These are phyloP conservation scores for Stachybotrys elegans DNA, from an alignment of 2,329 filamentous ascomycete genomes.

Conservation along the genomic window DNA sequence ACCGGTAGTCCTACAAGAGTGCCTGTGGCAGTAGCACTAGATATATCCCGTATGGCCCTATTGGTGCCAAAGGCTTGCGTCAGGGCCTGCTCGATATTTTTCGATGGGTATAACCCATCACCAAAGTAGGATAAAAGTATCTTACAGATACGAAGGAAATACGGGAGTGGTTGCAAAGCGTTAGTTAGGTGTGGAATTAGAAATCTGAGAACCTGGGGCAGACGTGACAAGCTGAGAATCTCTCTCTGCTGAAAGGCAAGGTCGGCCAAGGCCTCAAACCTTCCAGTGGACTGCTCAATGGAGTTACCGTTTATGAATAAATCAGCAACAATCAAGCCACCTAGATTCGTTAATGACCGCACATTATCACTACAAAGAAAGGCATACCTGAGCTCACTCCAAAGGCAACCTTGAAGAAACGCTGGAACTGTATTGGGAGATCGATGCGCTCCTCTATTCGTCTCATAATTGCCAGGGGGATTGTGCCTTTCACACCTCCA, in stretches of 20 bases:
- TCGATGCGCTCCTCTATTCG: background rate
- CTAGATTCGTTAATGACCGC: background rate
- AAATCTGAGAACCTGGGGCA: background rate
- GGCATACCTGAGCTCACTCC: background rate
- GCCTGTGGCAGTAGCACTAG: background rate
- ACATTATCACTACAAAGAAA: background rate
- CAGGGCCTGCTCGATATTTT: background rate
- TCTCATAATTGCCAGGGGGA: background rate
- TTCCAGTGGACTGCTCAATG: background rate
- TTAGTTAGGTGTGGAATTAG: background rate
- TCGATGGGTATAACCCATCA: background rate
- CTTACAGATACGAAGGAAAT: background rate
- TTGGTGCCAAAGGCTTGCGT: background rate
- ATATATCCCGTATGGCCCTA: background rate
- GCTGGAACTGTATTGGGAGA: background rate
- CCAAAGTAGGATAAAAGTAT: background rate
- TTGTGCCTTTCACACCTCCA: background rate
- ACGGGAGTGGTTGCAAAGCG: background rate
- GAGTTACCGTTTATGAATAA: background rate
- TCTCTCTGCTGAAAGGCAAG: background rate
- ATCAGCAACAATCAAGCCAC: background rate
- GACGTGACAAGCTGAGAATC: background rate
- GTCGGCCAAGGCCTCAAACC: background rate
- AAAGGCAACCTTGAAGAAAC: constrained; percentile 1
- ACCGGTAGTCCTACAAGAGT: constrained; percentile 1